Percentiles rank a stretch among this genome's conserved stretches.
Evolutionary conservation across 2,329 filamentous ascomycete genomes (phyloP).

Genomic region (Diaporthe eres): DNA sequence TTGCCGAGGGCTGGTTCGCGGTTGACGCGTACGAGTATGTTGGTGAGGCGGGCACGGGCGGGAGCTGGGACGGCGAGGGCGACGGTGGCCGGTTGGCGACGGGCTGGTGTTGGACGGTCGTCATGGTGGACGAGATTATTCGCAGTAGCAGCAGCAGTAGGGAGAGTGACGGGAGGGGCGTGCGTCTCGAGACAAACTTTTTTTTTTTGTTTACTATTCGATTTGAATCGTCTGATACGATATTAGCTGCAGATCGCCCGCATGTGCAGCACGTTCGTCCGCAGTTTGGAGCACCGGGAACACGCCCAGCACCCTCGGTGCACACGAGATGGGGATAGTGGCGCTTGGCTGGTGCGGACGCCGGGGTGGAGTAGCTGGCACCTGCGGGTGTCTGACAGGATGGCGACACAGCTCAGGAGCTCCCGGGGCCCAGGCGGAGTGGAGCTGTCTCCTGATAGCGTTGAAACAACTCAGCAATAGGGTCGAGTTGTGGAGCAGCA

Average conservation of each 20-base stretch:
- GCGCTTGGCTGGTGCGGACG: conserved; percentile 20
- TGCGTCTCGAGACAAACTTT: conserved; percentile 47
- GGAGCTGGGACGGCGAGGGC: conserved; percentile 69
- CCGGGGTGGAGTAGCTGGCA: conserved; percentile 17
- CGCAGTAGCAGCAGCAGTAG: conserved; percentile 1
- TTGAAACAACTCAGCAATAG: conserved; percentile 29
- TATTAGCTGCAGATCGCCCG: conserved; percentile 25
- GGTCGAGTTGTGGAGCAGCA: conserved; percentile 22
- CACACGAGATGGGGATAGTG: conserved; percentile 28
- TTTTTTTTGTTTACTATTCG: conserved; percentile 28
- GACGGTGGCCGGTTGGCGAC: conserved; percentile 53
- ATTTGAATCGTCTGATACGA: conserved; percentile 26
- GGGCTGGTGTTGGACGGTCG: conserved; percentile 28
- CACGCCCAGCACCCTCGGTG: neutral
- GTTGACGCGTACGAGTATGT: conserved; percentile 73
- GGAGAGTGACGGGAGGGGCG: conserved; percentile 43
- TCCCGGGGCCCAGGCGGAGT: conserved; percentile 16
- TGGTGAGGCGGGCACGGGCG: conserved; percentile 73
- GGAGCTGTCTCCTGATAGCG: conserved; percentile 27
- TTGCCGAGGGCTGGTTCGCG: conserved; percentile 68
- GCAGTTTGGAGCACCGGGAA: conserved; percentile 8
- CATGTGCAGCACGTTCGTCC: conserved; percentile 27
- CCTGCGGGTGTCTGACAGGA: conserved; percentile 27
- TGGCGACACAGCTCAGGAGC: conserved; percentile 30
- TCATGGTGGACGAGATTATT: conserved; percentile 27